Evolutionary conservation across 768 basidiomycete species (phyloP).

Genomic region (Termitomyces sp.): DNA sequence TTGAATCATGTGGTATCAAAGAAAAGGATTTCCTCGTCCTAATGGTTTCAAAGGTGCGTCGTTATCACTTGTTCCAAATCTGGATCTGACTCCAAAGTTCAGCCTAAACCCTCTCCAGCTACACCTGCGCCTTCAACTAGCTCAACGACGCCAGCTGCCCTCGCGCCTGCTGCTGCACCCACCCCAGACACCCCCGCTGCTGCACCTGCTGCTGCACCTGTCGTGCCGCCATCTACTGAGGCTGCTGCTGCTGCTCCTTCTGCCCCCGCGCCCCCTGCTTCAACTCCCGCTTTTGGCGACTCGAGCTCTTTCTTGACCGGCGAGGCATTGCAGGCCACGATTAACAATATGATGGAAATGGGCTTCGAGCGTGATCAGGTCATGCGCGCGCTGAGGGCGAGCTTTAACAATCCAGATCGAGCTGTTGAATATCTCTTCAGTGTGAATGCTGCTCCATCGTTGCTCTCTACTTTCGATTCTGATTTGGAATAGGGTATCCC

Average conservation of each 20-base stretch:
- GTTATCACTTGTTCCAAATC: slow-evolving; percentile 8
- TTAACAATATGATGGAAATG: slow-evolving; percentile 89
- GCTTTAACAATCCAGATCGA: slow-evolving; percentile 96
- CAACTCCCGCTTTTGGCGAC: slow-evolving; percentile 39
- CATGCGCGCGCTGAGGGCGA: slow-evolving; percentile 80
- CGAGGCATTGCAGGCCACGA: slow-evolving; percentile 66
- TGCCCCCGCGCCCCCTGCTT: slow-evolving; percentile 21
- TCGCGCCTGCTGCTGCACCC: slow-evolving; percentile 21
- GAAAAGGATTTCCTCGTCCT: slow-evolving; percentile 99
- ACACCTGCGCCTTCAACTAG: slow-evolving; percentile 31
- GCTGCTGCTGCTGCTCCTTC: slow-evolving; percentile 17
- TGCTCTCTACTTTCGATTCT: background rate
- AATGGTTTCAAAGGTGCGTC: slow-evolving; percentile 90
- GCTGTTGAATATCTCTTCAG: slow-evolving; percentile 98
- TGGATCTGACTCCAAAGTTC: slow-evolving; percentile 16
- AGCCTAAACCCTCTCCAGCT: slow-evolving; percentile 26
- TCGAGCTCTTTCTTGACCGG: slow-evolving; percentile 72
- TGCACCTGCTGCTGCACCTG: slow-evolving; percentile 26
- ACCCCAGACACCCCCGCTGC: slow-evolving; percentile 18
- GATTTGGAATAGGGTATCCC: slow-evolving; percentile 68
- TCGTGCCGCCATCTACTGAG: slow-evolving; percentile 19
- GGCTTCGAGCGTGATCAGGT: slow-evolving; percentile 89
- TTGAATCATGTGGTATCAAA: slow-evolving; percentile 88
- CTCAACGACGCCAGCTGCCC: slow-evolving; percentile 24
- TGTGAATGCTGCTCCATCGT: slow-evolving; percentile 40